A percentile compares a stretch with the other conserved stretches of the same genome.
Conservation (phyloP, 306 rosid genomes). For the Malus sieversii region DNA sequence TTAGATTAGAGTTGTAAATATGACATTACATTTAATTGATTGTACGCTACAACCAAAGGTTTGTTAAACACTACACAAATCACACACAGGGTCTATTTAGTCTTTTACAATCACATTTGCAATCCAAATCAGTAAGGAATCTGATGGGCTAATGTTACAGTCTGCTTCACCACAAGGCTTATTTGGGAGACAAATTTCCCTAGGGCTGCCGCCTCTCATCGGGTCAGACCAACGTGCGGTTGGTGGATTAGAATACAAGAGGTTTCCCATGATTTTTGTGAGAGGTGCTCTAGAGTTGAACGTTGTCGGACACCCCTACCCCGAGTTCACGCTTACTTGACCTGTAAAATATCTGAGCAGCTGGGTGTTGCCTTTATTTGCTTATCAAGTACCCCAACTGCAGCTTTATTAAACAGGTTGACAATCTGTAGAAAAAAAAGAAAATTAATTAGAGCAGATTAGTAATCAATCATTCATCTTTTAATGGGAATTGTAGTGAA, state of each 20-base stretch:
- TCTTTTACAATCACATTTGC: not conserved
- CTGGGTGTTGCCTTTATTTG: constrained; percentile 26
- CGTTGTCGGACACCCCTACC: too few species aligned
- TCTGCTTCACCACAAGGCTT: not conserved
- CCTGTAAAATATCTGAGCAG: constrained; percentile 4
- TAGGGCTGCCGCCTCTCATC: not conserved
- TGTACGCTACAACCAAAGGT: too few species aligned
- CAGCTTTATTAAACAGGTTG: constrained; percentile 63
- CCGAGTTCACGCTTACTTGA: not conserved
- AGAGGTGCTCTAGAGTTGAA: too few species aligned
- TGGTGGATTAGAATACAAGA: not conserved
- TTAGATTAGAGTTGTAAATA: not conserved
- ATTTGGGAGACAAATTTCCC: too few species aligned
- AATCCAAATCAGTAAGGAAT: not conserved
- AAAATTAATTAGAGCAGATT: not conserved
- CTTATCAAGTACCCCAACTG: constrained; percentile 49
- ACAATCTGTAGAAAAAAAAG: constrained; percentile 37
- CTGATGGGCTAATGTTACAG: not conserved
- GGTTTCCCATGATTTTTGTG: too few species aligned
- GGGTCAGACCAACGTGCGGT: not conserved
- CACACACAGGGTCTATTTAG: not conserved
- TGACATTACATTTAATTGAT: too few species aligned
- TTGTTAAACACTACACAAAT: not conserved
- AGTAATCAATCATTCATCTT: not conserved
- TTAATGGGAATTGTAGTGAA: not conserved